Conservation (phyloP, 176 grass and related monocot species). For the Leersia perrieri region DNA sequence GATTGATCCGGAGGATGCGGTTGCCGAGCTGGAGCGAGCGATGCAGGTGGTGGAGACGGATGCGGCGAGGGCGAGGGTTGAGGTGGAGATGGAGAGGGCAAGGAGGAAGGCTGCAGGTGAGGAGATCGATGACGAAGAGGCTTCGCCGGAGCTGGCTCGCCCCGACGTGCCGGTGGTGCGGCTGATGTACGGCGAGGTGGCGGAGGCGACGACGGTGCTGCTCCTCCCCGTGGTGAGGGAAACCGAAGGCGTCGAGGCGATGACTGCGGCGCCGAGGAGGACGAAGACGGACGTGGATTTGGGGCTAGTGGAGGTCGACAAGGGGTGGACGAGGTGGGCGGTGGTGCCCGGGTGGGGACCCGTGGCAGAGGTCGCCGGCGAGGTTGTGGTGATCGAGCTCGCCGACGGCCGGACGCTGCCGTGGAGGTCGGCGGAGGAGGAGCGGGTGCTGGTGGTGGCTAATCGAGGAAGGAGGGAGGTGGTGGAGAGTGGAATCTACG, state of each 20-base stretch:
- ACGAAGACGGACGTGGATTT: slow-evolving; percentile 53
- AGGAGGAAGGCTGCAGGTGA: slow-evolving; percentile 33
- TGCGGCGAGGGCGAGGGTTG: slow-evolving; percentile 31
- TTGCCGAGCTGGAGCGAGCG: slow-evolving; percentile 56
- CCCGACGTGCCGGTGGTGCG: slow-evolving; percentile 51
- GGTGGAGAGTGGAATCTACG: slow-evolving; percentile 47
- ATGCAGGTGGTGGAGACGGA: slow-evolving; percentile 55
- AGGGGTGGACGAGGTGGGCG: slow-evolving; percentile 69
- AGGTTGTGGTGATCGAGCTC: slow-evolving; percentile 72
- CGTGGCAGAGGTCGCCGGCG: slow-evolving; percentile 37
- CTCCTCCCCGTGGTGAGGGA: slow-evolving; percentile 62
- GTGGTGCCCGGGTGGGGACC: slow-evolving; percentile 78
- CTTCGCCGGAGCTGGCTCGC: neutral
- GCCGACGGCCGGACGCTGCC: slow-evolving; percentile 60
- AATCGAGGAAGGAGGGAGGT: slow-evolving; percentile 51
- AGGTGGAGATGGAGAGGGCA: slow-evolving; percentile 53
- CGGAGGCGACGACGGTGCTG: slow-evolving; percentile 61
- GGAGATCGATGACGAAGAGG: slow-evolving; percentile 27
- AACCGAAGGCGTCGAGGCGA: slow-evolving; percentile 46
- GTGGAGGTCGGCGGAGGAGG: slow-evolving; percentile 34
- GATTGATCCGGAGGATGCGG: slow-evolving; percentile 24
- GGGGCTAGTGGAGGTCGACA: slow-evolving; percentile 67
- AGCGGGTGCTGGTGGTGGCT: slow-evolving; percentile 63
- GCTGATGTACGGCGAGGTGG: slow-evolving; percentile 62
- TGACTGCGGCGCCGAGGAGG: slow-evolving; percentile 51